These are phyloP conservation scores for Acmispon strigosus DNA, from an alignment of 306 rosid species.

Conservation along the genomic window DNA sequence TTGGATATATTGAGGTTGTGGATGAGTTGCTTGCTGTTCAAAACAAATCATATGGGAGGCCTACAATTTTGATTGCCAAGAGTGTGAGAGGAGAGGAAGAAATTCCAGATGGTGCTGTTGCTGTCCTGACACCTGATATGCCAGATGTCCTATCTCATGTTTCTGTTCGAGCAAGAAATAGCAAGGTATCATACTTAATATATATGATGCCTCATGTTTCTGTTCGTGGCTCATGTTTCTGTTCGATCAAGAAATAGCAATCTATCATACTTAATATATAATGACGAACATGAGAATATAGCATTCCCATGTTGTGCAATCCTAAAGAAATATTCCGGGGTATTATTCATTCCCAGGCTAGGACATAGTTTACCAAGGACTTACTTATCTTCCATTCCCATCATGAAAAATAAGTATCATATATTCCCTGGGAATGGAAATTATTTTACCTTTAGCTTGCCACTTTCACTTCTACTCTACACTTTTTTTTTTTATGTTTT, in stretches of 20 bases:
- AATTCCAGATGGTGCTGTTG: slow-evolving; percentile 97
- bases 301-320: neutral
- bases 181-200: slow-evolving; percentile 50
- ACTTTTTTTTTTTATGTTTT: too few relatives aligned
- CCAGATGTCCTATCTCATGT: slow-evolving; percentile 98
- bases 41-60: slow-evolving; percentile 69
- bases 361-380: too few relatives aligned
- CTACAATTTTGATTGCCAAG: slow-evolving; percentile 84
- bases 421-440: too few relatives aligned
- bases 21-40: slow-evolving; percentile 92
- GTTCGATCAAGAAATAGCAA: too few relatives aligned
- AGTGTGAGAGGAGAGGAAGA: slow-evolving; percentile 97
- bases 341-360: too few relatives aligned
- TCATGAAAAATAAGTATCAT: too few relatives aligned
- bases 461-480: too few relatives aligned
- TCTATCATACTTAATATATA: too few relatives aligned
- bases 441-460: too few relatives aligned
- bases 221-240: too few relatives aligned
- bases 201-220: neutral
- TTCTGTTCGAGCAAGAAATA: slow-evolving; percentile 98
- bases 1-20: slow-evolving; percentile 83
- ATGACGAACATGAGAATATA: neutral
- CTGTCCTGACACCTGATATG: slow-evolving; percentile 98
- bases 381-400: too few relatives aligned
- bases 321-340: neutral